These are phyloP conservation scores for Pseudonectria foliicola DNA, from an alignment of 2,329 filamentous ascomycete genomes.

Conservation along the genomic window DNA sequence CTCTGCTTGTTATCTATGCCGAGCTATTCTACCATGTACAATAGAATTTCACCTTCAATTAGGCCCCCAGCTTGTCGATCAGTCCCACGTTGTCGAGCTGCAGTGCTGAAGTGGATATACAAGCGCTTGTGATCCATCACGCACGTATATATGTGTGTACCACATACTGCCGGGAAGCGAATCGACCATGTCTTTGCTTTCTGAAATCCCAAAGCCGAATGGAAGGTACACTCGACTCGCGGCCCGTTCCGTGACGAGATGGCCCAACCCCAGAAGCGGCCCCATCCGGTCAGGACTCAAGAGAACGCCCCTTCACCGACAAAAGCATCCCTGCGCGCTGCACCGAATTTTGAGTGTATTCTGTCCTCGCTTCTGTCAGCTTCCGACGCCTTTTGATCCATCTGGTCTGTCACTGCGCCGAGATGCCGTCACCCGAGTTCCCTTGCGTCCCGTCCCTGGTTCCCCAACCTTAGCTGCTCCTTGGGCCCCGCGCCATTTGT, in stretches of 20 bases:
- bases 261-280: constrained; percentile 11
- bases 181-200: constrained; percentile 10
- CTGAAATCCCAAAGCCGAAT: constrained; percentile 7
- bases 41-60: too few relatives aligned
- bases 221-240: constrained; percentile 9
- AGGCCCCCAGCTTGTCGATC: too few relatives aligned
- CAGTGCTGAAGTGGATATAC: too few relatives aligned
- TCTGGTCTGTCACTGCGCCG: constrained; percentile 6
- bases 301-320: constrained; percentile 7
- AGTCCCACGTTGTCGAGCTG: too few relatives aligned
- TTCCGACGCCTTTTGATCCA: constrained; percentile 2
- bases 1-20: too few relatives aligned
- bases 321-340: constrained; percentile 14
- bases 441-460: too few relatives aligned
- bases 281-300: constrained; percentile 1
- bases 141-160: too few relatives aligned
- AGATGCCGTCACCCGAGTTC: constrained; percentile 6
- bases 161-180: too few relatives aligned
- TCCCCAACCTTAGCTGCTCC: constrained; percentile 3
- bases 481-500: constrained; percentile 13
- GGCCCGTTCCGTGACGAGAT: constrained; percentile 21
- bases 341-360: constrained; percentile 4
- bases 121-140: too few relatives aligned
- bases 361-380: too few relatives aligned
- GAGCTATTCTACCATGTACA: too few relatives aligned